Base-by-base conservation (phyloP, 2,329 filamentous ascomycete genomes). In the Cladosporium sp. region DNA sequence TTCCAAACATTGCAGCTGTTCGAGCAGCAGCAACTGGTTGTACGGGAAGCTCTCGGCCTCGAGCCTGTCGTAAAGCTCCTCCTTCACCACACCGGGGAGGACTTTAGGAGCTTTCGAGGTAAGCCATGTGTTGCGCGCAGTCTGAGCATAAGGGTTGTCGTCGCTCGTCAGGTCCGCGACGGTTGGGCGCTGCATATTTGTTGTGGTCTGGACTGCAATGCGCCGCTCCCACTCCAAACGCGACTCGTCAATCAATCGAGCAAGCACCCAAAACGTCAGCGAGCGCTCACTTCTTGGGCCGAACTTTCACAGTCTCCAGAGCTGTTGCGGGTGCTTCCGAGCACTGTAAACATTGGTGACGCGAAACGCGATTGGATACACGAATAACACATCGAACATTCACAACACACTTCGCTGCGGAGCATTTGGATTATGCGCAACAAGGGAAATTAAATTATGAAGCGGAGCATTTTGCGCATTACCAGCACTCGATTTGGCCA, bases 1-100 rank as follows among this genome's bases (percentile, higher is more conserved):
- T 73, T 99, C 94, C 59, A 99, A 76, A 40, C 92, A 85, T 76
- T 97, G 94, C 66, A 97, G 75, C 65, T 91, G 93, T 75, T 99
- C 94, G 56, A 99, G 80, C 24, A 90, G 83, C 62, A 96, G 78
- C 20, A 99, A 80, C 4, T 88, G 88, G 71, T 85, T 88, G 71
- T 88, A 85, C 34, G 84, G 80, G 70, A 97, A 97, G 56, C 83
- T 81, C 56, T 91, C 89, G 63, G 86, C 85, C 74, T 96, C 91
- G 65, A 99, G 77, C 56, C 85, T 81, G 73, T 95, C 90, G 91
- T 93, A 99, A 58, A 99, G 86, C 68, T 90, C 85, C 65, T 85
- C 83, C 77, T 95, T 96, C 68, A 99, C 76, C 47, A 95, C 84
- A 62, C 95, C 88, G 51, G 80, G 80, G 66, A 90, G 93, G 74